Percentiles rank a stretch among this genome's conserved stretches.
Evolutionary conservation across 2,329 filamentous ascomycete species (phyloP).

Genomic region (Penicillium freii): DNA sequence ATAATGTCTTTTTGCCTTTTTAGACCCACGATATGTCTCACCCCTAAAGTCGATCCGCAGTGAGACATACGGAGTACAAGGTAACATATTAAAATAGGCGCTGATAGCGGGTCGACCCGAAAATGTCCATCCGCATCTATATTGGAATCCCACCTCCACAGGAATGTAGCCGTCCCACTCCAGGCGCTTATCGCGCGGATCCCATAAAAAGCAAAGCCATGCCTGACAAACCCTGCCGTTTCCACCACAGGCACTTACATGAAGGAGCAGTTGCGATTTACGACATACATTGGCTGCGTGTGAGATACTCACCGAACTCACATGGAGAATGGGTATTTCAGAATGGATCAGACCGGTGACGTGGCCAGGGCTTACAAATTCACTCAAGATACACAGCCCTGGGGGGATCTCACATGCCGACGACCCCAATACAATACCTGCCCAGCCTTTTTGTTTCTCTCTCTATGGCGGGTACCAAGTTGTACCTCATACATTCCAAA

Average conservation of each 20-base stretch:
- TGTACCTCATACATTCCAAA: neutral
- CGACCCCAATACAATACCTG: neutral
- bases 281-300: neutral
- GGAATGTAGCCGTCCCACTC: neutral
- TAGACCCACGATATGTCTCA: neutral
- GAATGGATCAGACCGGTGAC: neutral
- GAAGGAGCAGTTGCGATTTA: neutral
- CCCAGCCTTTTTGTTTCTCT: neutral
- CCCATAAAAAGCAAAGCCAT: neutral
- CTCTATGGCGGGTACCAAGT: neutral
- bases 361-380: neutral
- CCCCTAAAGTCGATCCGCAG: neutral
- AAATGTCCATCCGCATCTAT: neutral
- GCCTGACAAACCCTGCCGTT: neutral
- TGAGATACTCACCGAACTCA: neutral
- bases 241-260: neutral
- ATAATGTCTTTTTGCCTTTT: neutral
- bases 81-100: neutral
- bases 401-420: constrained; percentile 1
- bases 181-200: constrained; percentile 7
- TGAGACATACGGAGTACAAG: neutral
- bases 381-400: neutral
- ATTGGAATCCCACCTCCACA: neutral
- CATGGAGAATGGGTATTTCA: neutral
- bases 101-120: neutral